Evolutionary conservation across 2,329 filamentous ascomycete species (phyloP), one percentile per base, ranked within the genome.

Genomic region (Penicillium sp.): DNA sequence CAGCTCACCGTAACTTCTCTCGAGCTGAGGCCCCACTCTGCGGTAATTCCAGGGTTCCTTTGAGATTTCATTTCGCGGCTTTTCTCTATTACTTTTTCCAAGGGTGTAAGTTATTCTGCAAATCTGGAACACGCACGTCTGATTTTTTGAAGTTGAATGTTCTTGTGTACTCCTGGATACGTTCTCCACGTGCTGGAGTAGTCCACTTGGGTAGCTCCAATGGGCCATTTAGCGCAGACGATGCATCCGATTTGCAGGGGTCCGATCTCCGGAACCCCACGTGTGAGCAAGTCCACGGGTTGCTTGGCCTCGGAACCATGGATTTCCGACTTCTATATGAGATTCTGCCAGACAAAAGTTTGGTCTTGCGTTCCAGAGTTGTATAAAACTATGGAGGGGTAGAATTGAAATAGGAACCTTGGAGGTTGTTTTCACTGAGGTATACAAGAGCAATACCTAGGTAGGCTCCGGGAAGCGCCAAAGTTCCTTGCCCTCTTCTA

Each of bases 231-330:
- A 58, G 45, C 45, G 13, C 11, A 44, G 16, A 40, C 46, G 41
- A 50, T 34, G 34, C 16, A 13, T 32, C 40, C 41, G 53, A 56
- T 53, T 52, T 36, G 38, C 47, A 50, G 45, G 32, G 56, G 48
- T 56, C 59, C 58, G 58, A 66, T 67, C 58, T 61, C 57, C 58
- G 54, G 55, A 56, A 61, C 62, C 56, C 66, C 67, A 70, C 67
- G 67, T 70, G 63, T 61, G 55, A 32, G 57, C 63, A 62, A 57
- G 57, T 67, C 64, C 63, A 63, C 65, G 24, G 34, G 11, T 34
- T 58, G 59, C 60, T 65, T 34, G 36, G 45, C 44, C 46, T 24
- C 27, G 44, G 21, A 21, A 7, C 39, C 14, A 47, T 40, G 27
- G 34, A 47, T 14, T 24, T 24, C 21, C 31, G 31, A 44, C 18